Base-by-base conservation (phyloP, 768 basidiomycete species). In the Suillus sp. region DNA sequence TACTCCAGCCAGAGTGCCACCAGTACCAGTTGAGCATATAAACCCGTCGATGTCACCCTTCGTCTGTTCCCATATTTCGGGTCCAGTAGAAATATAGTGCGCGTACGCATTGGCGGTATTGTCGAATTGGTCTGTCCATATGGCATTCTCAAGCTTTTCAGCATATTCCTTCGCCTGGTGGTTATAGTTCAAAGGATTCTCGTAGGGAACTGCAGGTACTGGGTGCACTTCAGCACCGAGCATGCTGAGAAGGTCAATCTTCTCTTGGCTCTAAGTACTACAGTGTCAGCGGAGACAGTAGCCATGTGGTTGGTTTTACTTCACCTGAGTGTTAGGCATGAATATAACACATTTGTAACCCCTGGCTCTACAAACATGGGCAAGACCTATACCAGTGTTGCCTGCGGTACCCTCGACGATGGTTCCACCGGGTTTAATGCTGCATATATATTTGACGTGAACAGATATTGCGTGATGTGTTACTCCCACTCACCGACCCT, bases 101-200 rank as follows among this genome's bases (percentile, higher is more conserved):
- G 88, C 90, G 25, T 88, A 69, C 18, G 96, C 87, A 73, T 99
- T 99, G 22, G 96, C 94, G 30, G 82, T 87, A 77, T 99, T 99
- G 78, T 99, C 96, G 71, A 99, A 99, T 77, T 99, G 97, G 79
- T 99, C 85, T 9, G 94, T 98, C 96, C 97, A 99, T 62, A 98
- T 85, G 11, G 94, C 89, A 72, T 97, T 97, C 1, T 81, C 78
- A 27, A 89, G 74, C 18, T 79, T 78, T 45, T 84, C 83, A 40
- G 97, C 96, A 65, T 88, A 92, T 67, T 95, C 92, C 53, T 89
- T 88, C 32, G 97, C 97, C 78, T 96, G 95, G 79, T 99, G 97
- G 75, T 99, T 99, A 81, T 98, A 99, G 79, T 99, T 99, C 64
- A 82, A 75, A 6, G 96, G 95, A 76, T 99, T 89, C 70, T 98